Conservation (phyloP, 1,284 basidiomycete genomes). For the Mycosarcoma mackinlayi region DNA sequence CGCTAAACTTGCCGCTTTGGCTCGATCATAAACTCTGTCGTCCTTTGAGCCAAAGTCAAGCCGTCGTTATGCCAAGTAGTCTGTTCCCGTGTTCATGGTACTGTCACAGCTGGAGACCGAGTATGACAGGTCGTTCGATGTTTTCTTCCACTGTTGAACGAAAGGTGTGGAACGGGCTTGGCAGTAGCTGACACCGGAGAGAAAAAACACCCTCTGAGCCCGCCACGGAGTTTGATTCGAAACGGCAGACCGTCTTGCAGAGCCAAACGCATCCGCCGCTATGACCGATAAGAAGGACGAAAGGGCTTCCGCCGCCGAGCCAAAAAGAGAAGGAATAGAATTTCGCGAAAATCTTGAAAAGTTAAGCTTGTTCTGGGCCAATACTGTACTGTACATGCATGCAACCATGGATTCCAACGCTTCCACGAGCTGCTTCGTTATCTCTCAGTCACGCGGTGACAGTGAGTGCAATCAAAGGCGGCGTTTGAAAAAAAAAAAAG, state of each 20-base stretch:
- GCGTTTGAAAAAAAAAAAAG: slow-evolving; percentile 7
- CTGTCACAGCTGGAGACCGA: no score
- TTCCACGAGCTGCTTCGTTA: slow-evolving; percentile 2
- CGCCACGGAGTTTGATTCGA: background rate
- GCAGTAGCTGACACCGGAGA: no score
- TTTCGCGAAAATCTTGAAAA: slow-evolving; percentile 1
- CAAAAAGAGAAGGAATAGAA: background rate
- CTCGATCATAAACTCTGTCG: background rate
- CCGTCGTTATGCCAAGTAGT: no score
- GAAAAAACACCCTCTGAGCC: background rate
- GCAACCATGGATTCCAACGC: no score
- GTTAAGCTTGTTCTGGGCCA: background rate
- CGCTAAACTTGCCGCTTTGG: background rate
- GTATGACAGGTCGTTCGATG: no score
- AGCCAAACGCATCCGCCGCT: slow-evolving; percentile 27
- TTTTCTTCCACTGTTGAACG: no score
- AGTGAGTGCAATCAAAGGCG: slow-evolving; percentile 1
- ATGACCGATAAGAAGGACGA: slow-evolving; percentile 14
- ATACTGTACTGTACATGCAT: background rate
- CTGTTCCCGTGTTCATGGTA: no score
- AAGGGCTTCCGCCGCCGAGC: no score
- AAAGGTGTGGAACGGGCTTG: no score
- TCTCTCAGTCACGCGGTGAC: slow-evolving; percentile 2
- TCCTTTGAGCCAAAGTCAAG: no score
- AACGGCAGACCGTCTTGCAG: background rate